Evolutionary conservation across 2,329 filamentous ascomycete species (phyloP), one percentile per base, ranked within the genome.

Genomic region (Dothistroma pini): DNA sequence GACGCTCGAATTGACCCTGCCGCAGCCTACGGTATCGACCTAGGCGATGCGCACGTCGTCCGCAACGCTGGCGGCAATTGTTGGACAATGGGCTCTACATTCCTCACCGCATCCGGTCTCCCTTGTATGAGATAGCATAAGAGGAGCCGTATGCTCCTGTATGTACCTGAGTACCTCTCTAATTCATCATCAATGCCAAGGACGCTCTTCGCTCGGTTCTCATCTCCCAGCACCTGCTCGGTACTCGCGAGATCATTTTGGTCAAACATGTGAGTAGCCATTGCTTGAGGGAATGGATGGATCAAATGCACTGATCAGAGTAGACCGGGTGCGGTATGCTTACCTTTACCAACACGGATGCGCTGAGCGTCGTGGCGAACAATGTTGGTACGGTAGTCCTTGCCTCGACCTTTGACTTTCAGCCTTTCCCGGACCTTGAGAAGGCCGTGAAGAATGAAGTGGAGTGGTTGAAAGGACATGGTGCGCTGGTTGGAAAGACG

Each of bases 201-300:
- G 90, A 93, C 59, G 88, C 87, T 0, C 80, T 93, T 8, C 86
- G 90, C 55, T 90, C 86, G 21, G 83, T 95, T 59, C 75, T 93
- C 63, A 91, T 95, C 70, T 92, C 89, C 0, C 82, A 95, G 76
- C 89, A 93, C 73, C 80, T 93, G 8, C 82, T 95, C 0, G 89
- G 87, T 9, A 95, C 90, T 0, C 80, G 82, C 1, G 90, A 93
- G 74, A 86, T 95, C 54, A 74, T 93, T 19, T 73, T 93, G 25
- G 80, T 93, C 69, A 90, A 91, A 77, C 55, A 57, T 34, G 54
- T 54, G 16, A 21, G 52, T 54, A 4, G 14, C 1, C n/a, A 9
- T 22, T 34, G 10, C 49, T 44, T 44, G 14, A n/a, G 3, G 16
- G 14, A 19, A n/a, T 9, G 16, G 21, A 16, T 34, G 12, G 41